phyloP scores from a whole-genome alignment of 306 rosid genomes.

The Medicago arabica region DNA sequence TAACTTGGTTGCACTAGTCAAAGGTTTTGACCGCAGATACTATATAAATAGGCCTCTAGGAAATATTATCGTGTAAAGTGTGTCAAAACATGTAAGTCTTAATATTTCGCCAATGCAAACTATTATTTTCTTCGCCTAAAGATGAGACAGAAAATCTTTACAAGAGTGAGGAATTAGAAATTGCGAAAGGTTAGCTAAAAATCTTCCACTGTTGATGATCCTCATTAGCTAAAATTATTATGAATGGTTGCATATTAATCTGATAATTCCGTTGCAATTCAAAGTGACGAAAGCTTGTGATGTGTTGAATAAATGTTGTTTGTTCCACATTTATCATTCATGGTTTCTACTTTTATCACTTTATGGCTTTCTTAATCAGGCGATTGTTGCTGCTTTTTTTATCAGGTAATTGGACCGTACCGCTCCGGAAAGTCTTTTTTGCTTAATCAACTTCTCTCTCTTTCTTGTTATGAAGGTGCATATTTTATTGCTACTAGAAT shows the following conservation, averaged over 20 bases:
- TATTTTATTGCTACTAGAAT: constrained; percentile 35
- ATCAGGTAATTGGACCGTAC: constrained; percentile 75
- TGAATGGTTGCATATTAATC: not conserved
- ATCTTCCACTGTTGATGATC: not conserved
- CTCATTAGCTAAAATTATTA: not conserved
- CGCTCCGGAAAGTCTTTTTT: constrained; percentile 98
- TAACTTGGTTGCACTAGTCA: not conserved
- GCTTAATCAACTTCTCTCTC: constrained; percentile 98
- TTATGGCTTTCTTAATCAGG: constrained; percentile 42
- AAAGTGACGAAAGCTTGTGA: not conserved
- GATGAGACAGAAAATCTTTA: not conserved
- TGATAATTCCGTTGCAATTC: not conserved
- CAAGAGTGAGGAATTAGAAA: constrained; percentile 14
- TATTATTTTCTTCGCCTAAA: not conserved
- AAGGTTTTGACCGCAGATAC: not conserved
- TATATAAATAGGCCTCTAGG: not conserved
- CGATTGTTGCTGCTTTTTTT: constrained; percentile 51
- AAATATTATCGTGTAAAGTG: not conserved
- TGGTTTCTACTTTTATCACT: constrained; percentile 4
- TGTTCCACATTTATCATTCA: not conserved
- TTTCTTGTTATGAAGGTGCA: constrained; percentile 94
- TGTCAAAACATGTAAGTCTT: constrained; percentile 14
- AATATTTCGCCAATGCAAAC: not conserved
- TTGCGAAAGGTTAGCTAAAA: not conserved
- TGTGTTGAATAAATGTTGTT: constrained; percentile 5